A percentile compares a stretch with the other conserved stretches of the same genome.
These are phyloP conservation scores for Hypoxylon subgilvum DNA, from an alignment of 495 filamentous ascomycete species.

Conservation along the genomic window DNA sequence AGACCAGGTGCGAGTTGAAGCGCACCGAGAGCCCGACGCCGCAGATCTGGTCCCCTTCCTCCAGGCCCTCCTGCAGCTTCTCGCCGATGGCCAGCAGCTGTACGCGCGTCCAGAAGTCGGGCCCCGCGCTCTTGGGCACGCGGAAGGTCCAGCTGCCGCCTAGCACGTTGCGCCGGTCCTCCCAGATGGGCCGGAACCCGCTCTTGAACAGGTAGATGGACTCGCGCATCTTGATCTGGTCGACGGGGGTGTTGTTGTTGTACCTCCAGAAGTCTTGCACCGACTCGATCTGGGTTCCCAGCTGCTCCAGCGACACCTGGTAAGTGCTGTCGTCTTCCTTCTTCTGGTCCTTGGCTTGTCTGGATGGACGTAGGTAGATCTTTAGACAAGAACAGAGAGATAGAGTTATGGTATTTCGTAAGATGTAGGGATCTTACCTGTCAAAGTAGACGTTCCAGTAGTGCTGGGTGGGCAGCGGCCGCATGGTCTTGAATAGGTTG, in stretches of 20 bases:
- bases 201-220: slow-evolving; percentile 87
- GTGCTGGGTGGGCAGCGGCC: slow-evolving; percentile 64
- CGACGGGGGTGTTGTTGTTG: slow-evolving; percentile 84
- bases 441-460: slow-evolving; percentile 68
- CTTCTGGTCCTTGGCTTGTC: slow-evolving; percentile 51
- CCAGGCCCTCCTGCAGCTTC: slow-evolving; percentile 75
- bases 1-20: slow-evolving; percentile 78
- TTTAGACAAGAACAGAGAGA: too few relatives aligned
- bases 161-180: slow-evolving; percentile 80
- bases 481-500: slow-evolving; percentile 65
- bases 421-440: slow-evolving; percentile 48
- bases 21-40: slow-evolving; percentile 74
- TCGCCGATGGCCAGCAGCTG: slow-evolving; percentile 85
- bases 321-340: slow-evolving; percentile 56
- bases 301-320: slow-evolving; percentile 68
- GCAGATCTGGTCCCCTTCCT: slow-evolving; percentile 79
- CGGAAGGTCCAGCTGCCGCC: slow-evolving; percentile 90
- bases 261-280: slow-evolving; percentile 86
- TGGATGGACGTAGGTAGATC: too few relatives aligned
- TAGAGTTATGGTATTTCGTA: too few relatives aligned
- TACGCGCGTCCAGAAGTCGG: slow-evolving; percentile 80
- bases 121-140: slow-evolving; percentile 72
- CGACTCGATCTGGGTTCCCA: slow-evolving; percentile 72
- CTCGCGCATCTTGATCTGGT: slow-evolving; percentile 77
- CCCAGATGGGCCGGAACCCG: slow-evolving; percentile 86